Evolutionary conservation across 2,329 filamentous ascomycete genomes (phyloP).

Genomic region (Pestalotiopsis fici): DNA sequence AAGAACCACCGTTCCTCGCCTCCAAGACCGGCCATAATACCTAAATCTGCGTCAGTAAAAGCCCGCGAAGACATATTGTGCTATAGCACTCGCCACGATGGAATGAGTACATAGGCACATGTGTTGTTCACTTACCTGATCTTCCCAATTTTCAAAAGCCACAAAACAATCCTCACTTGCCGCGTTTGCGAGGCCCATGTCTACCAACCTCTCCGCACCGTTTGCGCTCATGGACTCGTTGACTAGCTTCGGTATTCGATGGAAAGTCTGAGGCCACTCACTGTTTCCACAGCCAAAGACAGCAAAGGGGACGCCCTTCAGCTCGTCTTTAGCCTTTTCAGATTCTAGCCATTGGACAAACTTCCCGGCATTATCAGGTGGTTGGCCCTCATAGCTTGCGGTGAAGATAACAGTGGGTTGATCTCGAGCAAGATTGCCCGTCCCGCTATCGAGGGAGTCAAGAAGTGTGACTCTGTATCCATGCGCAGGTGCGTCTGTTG

Average conservation of each 20-base stretch:
- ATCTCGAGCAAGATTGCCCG: conserved; percentile 58
- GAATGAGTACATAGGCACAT: neutral
- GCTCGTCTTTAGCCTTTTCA: conserved; percentile 41
- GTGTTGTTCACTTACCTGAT: conserved; percentile 31
- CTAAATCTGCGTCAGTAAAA: neutral
- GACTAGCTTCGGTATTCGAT: conserved; percentile 55
- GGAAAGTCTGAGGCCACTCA: conserved; percentile 54
- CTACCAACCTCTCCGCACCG: conserved; percentile 48
- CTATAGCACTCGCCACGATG: neutral
- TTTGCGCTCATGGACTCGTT: conserved; percentile 45
- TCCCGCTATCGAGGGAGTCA: conserved; percentile 61
- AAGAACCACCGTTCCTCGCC: conserved; percentile 11
- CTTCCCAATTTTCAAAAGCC: conserved; percentile 61
- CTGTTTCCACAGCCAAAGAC: conserved; percentile 68
- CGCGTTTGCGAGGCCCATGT: conserved; percentile 52
- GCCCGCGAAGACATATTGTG: neutral
- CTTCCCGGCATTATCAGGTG: conserved; percentile 69
- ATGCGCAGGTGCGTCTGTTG: conserved; percentile 56
- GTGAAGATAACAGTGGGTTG: conserved; percentile 68
- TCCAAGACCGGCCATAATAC: neutral
- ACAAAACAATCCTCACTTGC: conserved; percentile 56
- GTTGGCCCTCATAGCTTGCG: conserved; percentile 72
- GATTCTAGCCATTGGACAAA: conserved; percentile 69
- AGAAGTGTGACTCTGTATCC: conserved; percentile 56
- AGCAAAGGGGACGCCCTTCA: conserved; percentile 62